Percentiles rank a stretch among this genome's conserved stretches.
These are phyloP conservation scores for Aureobasidium melanogenum DNA, from an alignment of 2,329 filamentous ascomycete species.

Conservation along the genomic window DNA sequence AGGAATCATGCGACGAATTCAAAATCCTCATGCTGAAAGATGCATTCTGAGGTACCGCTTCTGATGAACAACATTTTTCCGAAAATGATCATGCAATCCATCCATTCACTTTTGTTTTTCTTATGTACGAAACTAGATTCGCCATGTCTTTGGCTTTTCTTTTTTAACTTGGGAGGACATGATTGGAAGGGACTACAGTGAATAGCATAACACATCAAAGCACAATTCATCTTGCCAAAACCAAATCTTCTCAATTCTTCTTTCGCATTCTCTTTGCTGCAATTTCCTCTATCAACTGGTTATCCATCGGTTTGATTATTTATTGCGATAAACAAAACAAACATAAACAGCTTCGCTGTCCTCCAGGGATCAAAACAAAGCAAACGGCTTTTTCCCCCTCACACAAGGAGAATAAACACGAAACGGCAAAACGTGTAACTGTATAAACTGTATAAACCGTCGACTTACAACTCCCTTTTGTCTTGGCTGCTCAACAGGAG, in stretches of 20 bases:
- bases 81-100: background rate
- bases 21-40: slow-evolving; percentile 10
- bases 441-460: background rate
- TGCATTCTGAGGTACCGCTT: background rate
- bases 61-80: background rate
- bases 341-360: background rate
- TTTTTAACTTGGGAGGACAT: background rate
- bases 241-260: background rate
- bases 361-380: background rate
- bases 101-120: background rate
- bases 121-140: background rate
- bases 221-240: background rate
- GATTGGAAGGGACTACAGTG: background rate
- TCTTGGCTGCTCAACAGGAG: slow-evolving; percentile 1
- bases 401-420: background rate
- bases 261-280: background rate
- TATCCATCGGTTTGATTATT: background rate
- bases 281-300: background rate
- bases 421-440: background rate
- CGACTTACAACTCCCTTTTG: no score
- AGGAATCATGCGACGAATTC: background rate
- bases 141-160: background rate
- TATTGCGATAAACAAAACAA: background rate
- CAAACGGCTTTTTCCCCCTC: background rate
- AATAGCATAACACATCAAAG: background rate